These are phyloP conservation scores for Meripilus lineatus DNA, from an alignment of 1,284 basidiomycete species.

Conservation along the genomic window DNA sequence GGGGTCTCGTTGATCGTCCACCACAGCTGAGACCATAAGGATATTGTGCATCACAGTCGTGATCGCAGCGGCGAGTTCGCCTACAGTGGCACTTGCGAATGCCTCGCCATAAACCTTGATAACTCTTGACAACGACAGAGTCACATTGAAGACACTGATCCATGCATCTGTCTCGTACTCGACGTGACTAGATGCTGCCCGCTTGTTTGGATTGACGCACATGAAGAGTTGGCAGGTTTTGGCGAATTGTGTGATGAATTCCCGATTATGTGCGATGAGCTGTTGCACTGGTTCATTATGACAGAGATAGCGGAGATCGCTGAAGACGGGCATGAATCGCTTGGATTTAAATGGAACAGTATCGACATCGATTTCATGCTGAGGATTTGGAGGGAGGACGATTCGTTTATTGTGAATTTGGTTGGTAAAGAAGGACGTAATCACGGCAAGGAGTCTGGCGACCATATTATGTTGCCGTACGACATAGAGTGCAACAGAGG, in stretches of 20 bases:
- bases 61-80: slow-evolving; percentile 67
- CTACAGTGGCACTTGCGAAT: slow-evolving; percentile 52
- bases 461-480: slow-evolving; percentile 75
- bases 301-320: slow-evolving; percentile 76
- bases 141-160: slow-evolving; percentile 92
- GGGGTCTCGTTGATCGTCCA: slow-evolving; percentile 61
- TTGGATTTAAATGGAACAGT: slow-evolving; percentile 87
- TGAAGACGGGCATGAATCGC: slow-evolving; percentile 88
- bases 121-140: slow-evolving; percentile 81
- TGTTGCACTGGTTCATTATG: slow-evolving; percentile 75
- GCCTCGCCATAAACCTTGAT: slow-evolving; percentile 88
- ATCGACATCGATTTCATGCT: slow-evolving; percentile 67
- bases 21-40: slow-evolving; percentile 63
- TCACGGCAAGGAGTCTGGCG: slow-evolving; percentile 72
- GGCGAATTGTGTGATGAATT: slow-evolving; percentile 54
- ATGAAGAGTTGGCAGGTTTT: slow-evolving; percentile 84
- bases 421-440: slow-evolving; percentile 86
- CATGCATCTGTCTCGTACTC: slow-evolving; percentile 94
- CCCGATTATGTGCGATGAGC: slow-evolving; percentile 62
- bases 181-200: slow-evolving; percentile 79
- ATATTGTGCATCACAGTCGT: slow-evolving; percentile 70
- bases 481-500: slow-evolving; percentile 77
- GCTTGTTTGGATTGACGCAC: slow-evolving; percentile 84
- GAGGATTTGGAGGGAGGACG: slow-evolving; percentile 41
- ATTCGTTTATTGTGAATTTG: slow-evolving; percentile 71